Conservation (phyloP, 2,329 filamentous ascomycete species). For the Cytospora mali region DNA sequence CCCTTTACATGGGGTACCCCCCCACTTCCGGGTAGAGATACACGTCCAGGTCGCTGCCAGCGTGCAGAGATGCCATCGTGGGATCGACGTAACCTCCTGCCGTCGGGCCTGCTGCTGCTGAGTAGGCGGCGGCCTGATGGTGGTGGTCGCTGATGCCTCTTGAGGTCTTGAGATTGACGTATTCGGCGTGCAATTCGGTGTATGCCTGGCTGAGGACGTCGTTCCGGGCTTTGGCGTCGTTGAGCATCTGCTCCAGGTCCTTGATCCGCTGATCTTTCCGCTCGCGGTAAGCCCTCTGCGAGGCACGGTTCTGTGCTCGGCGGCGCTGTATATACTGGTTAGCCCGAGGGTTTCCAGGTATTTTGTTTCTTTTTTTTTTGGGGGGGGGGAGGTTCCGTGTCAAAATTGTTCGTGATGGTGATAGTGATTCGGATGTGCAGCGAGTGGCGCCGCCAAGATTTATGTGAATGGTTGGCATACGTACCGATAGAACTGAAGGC, state of each 20-base stretch:
- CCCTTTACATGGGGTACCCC: slow-evolving; percentile 31
- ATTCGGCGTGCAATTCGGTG: slow-evolving; percentile 50
- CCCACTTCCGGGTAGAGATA: slow-evolving; percentile 38
- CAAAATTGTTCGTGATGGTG: not conserved
- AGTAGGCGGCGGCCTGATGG: slow-evolving; percentile 26
- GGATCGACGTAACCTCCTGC: slow-evolving; percentile 27
- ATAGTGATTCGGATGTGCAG: slow-evolving; percentile 7
- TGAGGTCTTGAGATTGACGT: slow-evolving; percentile 43
- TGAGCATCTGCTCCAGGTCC: slow-evolving; percentile 61
- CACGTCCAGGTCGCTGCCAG: slow-evolving; percentile 36
- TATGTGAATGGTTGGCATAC: slow-evolving; percentile 27
- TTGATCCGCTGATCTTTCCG: slow-evolving; percentile 67
- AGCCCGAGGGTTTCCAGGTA: not conserved
- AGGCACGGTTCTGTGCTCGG: slow-evolving; percentile 62
- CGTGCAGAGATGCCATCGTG: slow-evolving; percentile 29
- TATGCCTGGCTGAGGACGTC: slow-evolving; percentile 58
- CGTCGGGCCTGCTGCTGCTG: slow-evolving; percentile 17
- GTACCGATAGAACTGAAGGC: slow-evolving; percentile 51
- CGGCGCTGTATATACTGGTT: slow-evolving; percentile 46
- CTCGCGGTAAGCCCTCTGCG: slow-evolving; percentile 63
- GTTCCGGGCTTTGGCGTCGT: slow-evolving; percentile 57
- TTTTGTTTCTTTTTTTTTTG: not conserved
- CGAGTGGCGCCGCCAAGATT: slow-evolving; percentile 4
- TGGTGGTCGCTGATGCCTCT: slow-evolving; percentile 36
- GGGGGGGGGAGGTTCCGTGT: not conserved